A percentile compares a stretch with the other conserved stretches of the same genome.
Evolutionary conservation across 2,329 filamentous ascomycete species (phyloP).

Genomic region (Coniochaeta pulveracea): DNA sequence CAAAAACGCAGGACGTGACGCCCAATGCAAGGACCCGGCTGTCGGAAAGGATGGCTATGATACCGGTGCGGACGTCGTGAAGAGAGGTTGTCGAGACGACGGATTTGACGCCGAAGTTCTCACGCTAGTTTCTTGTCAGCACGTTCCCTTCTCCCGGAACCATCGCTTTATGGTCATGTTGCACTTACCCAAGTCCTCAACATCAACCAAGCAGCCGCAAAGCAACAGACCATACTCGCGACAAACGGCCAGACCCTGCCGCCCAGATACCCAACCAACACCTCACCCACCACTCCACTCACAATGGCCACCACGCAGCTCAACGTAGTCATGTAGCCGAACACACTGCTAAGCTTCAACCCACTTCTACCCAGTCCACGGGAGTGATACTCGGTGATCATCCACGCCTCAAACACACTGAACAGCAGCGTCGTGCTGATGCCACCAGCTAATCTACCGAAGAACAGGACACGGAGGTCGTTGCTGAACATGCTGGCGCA

Average conservation of each 20-base stretch:
- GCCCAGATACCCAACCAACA: conserved; percentile 32
- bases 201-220: conserved; percentile 32
- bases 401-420: conserved; percentile 49
- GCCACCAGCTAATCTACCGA: conserved; percentile 43
- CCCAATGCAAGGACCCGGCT: conserved; percentile 37
- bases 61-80: conserved; percentile 10
- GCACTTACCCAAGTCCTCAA: conserved; percentile 32
- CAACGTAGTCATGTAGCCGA: conserved; percentile 38
- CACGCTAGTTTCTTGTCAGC: conserved; percentile 7
- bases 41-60: conserved; percentile 21
- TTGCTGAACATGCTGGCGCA: conserved; percentile 38
- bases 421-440: conserved; percentile 45
- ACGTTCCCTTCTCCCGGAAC: not conserved
- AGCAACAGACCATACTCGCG: conserved; percentile 27
- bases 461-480: conserved; percentile 30
- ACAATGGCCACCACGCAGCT: conserved; percentile 45
- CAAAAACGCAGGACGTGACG: conserved; percentile 44
- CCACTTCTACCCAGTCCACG: conserved; percentile 30
- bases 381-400: conserved; percentile 44
- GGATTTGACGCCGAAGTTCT: conserved; percentile 16
- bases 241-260: conserved; percentile 43
- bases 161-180: not conserved
- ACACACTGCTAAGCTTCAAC: conserved; percentile 35
- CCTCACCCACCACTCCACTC: conserved; percentile 39
- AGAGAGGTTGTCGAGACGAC: conserved; percentile 7